phyloP scores from a whole-genome alignment of 176 grass and related monocot species.

The Raddia guianensis region DNA sequence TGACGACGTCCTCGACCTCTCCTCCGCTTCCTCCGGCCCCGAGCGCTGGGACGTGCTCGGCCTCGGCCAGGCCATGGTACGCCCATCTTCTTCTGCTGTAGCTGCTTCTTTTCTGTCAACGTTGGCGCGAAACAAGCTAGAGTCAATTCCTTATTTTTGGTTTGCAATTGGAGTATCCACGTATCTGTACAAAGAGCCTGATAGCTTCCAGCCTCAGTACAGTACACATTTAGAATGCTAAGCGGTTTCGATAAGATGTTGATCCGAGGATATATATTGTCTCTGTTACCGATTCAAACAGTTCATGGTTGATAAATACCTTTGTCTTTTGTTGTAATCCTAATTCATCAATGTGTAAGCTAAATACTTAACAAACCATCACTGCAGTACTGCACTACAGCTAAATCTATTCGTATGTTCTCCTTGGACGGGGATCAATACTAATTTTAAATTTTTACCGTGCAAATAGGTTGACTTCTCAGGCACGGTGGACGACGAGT shows the following conservation, averaged over 20 bases:
- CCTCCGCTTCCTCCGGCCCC: conserved; percentile 30
- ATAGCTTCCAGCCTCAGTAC: not conserved
- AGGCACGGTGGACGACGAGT: conserved; percentile 78
- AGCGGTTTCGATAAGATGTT: not conserved
- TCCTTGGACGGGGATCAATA: not conserved
- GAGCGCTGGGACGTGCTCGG: conserved; percentile 92
- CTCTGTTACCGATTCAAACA: not conserved
- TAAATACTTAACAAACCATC: not conserved
- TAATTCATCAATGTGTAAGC: not conserved
- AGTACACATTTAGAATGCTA: not conserved
- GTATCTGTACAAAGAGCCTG: not conserved
- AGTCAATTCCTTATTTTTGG: not conserved
- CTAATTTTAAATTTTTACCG: conserved; percentile 30
- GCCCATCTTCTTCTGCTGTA: conserved; percentile 1
- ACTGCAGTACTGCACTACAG: not conserved
- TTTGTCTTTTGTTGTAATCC: not conserved
- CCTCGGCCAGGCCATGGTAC: conserved; percentile 94
- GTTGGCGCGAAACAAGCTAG: not conserved
- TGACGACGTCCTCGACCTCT: conserved; percentile 42
- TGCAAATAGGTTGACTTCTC: conserved; percentile 83
- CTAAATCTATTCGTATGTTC: not conserved
- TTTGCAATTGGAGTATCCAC: not conserved
- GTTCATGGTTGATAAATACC: too few relatives aligned
- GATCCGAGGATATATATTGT: not conserved
- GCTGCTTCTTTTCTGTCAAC: not conserved